Conservation (phyloP, 345 rosid species). For the Adansonia digitata region DNA sequence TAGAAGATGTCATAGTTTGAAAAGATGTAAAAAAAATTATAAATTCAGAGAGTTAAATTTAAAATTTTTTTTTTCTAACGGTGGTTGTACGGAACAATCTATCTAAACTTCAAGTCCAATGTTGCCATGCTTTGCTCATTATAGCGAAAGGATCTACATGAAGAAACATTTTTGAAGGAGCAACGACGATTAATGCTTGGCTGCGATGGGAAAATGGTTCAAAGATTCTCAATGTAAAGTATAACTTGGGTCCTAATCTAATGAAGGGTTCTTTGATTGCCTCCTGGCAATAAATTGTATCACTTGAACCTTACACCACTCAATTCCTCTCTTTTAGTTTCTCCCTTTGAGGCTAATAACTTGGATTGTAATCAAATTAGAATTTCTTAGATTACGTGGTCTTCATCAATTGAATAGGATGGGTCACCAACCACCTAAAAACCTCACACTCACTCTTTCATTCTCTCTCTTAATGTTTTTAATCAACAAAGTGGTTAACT, state of each 20-base stretch:
- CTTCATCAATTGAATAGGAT: neutral
- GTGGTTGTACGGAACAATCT: too few relatives aligned
- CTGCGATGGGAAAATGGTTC: too few relatives aligned
- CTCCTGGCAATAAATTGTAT: neutral
- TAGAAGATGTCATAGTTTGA: too few relatives aligned
- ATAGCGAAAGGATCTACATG: neutral
- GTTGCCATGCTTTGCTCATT: too few relatives aligned
- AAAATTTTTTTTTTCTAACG: too few relatives aligned
- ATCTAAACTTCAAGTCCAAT: too few relatives aligned
- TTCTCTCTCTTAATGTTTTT: neutral
- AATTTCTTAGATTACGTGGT: neutral
- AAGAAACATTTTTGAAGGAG: neutral
- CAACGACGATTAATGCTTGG: too few relatives aligned
- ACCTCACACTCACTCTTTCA: neutral
- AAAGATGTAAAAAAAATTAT: too few relatives aligned
- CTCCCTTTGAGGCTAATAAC: neutral
- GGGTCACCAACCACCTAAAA: neutral
- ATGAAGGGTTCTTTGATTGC: neutral
- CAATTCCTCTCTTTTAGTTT: neutral
- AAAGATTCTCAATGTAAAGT: neutral
- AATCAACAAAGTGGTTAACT: neutral
- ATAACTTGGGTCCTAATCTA: constrained; percentile 8
- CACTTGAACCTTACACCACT: constrained; percentile 10
- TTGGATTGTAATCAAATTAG: constrained; percentile 6
- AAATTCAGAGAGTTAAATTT: too few relatives aligned